Conservation (phyloP, 306 rosid species). For the Comarum palustre region DNA sequence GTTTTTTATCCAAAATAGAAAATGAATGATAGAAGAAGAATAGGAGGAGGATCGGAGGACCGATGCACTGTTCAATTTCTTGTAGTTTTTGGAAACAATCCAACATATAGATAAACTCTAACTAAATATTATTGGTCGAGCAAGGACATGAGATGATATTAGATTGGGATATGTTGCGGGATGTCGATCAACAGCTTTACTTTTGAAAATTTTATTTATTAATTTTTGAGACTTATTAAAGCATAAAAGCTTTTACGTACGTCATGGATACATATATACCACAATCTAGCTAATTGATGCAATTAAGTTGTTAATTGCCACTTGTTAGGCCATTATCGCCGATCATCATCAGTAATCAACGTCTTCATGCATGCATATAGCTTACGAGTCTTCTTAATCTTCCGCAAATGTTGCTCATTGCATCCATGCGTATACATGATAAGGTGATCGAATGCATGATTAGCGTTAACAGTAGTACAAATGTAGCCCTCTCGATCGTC, state of each 20-base stretch:
- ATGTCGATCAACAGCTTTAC: neutral
- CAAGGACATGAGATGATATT: neutral
- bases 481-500: neutral
- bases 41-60: too few relatives aligned
- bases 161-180: neutral
- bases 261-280: neutral
- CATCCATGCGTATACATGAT: neutral
- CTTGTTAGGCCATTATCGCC: neutral
- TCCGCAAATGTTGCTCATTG: neutral
- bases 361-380: constrained; percentile 6
- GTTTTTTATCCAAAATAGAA: neutral
- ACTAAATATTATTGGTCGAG: neutral
- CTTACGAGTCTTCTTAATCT: neutral
- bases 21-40: too few relatives aligned
- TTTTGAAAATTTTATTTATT: neutral
- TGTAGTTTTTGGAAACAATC: neutral
- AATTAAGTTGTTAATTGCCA: constrained; percentile 9
- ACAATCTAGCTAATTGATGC: neutral
- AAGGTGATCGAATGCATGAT: neutral
- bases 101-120: neutral
- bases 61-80: too few relatives aligned
- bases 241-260: neutral
- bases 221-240: neutral
- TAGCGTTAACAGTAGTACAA: neutral
- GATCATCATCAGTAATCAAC: neutral